Evolutionary conservation across 441 rosid genomes (phyloP), one percentile per base, ranked within the genome.

Genomic region (Bruguiera hainesii): DNA sequence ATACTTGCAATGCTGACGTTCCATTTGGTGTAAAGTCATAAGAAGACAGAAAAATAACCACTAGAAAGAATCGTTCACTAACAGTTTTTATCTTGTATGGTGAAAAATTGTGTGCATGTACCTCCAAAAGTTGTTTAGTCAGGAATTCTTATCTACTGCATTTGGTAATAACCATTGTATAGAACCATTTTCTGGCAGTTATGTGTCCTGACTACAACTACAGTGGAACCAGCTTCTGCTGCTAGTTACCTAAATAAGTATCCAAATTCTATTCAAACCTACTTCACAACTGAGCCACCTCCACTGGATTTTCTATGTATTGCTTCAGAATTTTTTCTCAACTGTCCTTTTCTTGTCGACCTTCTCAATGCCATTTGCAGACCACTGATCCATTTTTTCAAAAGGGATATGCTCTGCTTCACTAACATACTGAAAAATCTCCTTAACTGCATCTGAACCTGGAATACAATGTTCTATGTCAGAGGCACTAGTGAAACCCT

Each of bases 401-500:
- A 95, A 92, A 9, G 93, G 90, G 37, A 81, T 16, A 28, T 80
- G 81, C 62, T 82, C 90, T 11, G 81, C 78, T 53, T 82, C 86
- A 15, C 73, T 77, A 39, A 88, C 78, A 70, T 82, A 95, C 64
- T 79, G 88, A 82, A 79, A 48, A 63, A 90, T 77, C 53, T 95
- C 97, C 81, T 78, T 78, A 61, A 86, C 77, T 5, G 80, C 72
- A 46, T 91, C 96, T 2, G 97, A 91, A 72, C 73, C 78, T 42
- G 79, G 77, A 52, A 85, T 80, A 79, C 93, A 89, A 58, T 71
- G 90, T 48, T 86, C 82, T 58, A 82, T 64, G 70, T 84, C 91
- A 1, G 89, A 82, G 76, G 90, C 97, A 62, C 87, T 87, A 2
- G 73, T 48, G 56, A 88, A 89, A 26, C 96, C 99, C 75, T 79